Evolutionary conservation across 352 stramenopile species (phyloP).

Genomic region (Pythium sp.): DNA sequence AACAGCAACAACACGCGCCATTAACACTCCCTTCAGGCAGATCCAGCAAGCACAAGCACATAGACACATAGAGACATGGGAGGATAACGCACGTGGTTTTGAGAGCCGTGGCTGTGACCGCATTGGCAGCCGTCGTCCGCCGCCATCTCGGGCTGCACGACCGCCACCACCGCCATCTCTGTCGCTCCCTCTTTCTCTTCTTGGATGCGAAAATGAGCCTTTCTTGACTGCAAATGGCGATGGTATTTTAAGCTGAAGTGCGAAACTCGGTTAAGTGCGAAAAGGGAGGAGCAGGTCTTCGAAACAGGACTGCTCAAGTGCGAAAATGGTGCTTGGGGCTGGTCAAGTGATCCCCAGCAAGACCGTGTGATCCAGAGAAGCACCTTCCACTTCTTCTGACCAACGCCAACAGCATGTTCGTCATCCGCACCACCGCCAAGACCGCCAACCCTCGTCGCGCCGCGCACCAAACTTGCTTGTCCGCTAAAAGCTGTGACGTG

Average conservation of each 20-base stretch:
- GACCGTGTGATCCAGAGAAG: too few relatives aligned
- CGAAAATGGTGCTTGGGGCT: too few relatives aligned
- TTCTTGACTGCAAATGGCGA: neutral
- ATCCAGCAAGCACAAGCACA: neutral
- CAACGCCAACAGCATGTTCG: too few relatives aligned
- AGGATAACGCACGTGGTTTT: neutral
- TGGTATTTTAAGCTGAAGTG: constrained; percentile 1
- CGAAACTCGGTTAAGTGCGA: too few relatives aligned
- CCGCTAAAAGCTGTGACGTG: constrained; percentile 2
- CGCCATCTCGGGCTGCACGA: constrained; percentile 23
- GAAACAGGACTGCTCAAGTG: too few relatives aligned
- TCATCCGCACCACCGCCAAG: too few relatives aligned
- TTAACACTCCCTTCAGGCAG: neutral
- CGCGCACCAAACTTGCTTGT: too few relatives aligned
- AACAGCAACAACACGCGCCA: neutral
- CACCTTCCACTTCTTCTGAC: too few relatives aligned
- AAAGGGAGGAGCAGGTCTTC: too few relatives aligned
- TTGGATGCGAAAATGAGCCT: neutral
- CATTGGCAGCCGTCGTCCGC: constrained; percentile 23
- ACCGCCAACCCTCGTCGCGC: too few relatives aligned
- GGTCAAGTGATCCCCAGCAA: too few relatives aligned
- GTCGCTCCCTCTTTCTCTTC: neutral
- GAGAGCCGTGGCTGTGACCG: constrained; percentile 34
- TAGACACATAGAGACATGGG: neutral
- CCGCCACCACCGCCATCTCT: constrained; percentile 1